A percentile compares a stretch with the other conserved stretches of the same genome.
phyloP scores from a whole-genome alignment of 768 basidiomycete genomes.

The Lactarius pseudohatsudake region DNA sequence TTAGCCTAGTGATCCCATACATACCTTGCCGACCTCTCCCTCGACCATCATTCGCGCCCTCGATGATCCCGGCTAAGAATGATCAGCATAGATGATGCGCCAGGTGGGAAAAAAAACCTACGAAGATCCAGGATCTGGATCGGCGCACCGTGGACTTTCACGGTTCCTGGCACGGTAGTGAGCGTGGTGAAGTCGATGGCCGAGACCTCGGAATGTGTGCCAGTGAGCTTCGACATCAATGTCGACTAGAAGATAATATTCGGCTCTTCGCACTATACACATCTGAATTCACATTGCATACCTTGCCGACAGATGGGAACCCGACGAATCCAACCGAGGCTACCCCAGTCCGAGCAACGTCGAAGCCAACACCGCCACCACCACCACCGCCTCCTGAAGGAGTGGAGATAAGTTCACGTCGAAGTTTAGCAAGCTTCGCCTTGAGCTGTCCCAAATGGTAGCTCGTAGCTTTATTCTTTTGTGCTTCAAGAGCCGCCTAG shows the following conservation, averaged over 20 bases:
- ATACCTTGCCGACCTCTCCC: constrained; percentile 92
- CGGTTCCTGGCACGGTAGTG: constrained; percentile 91
- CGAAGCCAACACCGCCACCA: constrained; percentile 89
- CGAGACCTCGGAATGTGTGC: constrained; percentile 94
- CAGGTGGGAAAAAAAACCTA: constrained; percentile 40
- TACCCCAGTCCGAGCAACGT: constrained; percentile 97
- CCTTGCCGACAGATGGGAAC: constrained; percentile 95
- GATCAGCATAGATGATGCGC: constrained; percentile 26
- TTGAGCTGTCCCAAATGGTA: constrained; percentile 97
- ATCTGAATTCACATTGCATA: constrained; percentile 31
- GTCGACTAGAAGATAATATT: constrained; percentile 58
- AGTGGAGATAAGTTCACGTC: constrained; percentile 87
- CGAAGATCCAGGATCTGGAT: constrained; percentile 94
- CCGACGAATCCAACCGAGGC: constrained; percentile 94
- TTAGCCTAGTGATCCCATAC: constrained; percentile 32
- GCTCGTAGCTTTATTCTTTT: constrained; percentile 95
- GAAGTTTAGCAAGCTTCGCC: constrained; percentile 96
- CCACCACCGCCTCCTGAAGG: constrained; percentile 79
- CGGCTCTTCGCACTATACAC: constrained; percentile 14
- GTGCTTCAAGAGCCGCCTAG: constrained; percentile 51
- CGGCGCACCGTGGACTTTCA: constrained; percentile 94
- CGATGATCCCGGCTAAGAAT: constrained; percentile 86
- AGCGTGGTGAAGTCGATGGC: constrained; percentile 97
- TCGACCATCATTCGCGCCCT: constrained; percentile 94
- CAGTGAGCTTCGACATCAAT: constrained; percentile 93